Conservation (phyloP, 805 yeast species). For the Ogataea degrootiae region DNA sequence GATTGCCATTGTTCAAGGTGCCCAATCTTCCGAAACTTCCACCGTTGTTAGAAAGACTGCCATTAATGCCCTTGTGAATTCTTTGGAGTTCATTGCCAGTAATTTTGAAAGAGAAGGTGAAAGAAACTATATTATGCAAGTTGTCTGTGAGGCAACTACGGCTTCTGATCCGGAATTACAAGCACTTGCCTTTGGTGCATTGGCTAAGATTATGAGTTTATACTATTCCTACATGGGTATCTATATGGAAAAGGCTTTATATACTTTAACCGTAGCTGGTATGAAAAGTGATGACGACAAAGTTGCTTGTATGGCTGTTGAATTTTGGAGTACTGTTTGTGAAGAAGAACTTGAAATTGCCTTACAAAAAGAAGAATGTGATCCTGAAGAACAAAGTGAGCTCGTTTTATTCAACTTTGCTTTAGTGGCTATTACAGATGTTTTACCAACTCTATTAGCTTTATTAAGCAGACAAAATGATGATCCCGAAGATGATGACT, state of each 20-base stretch:
- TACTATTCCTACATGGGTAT: slow-evolving; percentile 88
- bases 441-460: slow-evolving; percentile 78
- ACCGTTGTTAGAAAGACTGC: slow-evolving; percentile 81
- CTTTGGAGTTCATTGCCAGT: slow-evolving; percentile 80
- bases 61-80: slow-evolving; percentile 83
- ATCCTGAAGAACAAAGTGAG: slow-evolving; percentile 37
- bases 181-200: slow-evolving; percentile 93
- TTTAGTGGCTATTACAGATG: slow-evolving; percentile 73
- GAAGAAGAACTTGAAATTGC: slow-evolving; percentile 90
- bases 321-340: slow-evolving; percentile 99
- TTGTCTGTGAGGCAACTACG: slow-evolving; percentile 98
- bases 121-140: slow-evolving; percentile 96
- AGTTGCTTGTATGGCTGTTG: slow-evolving; percentile 97
- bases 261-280: slow-evolving; percentile 83
- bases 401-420: slow-evolving; percentile 75
- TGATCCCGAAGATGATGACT: slow-evolving; percentile 91
- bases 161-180: slow-evolving; percentile 76
- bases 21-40: slow-evolving; percentile 75
- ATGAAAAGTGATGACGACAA: slow-evolving; percentile 80
- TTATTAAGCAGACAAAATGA: slow-evolving; percentile 86
- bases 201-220: slow-evolving; percentile 84
- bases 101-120: slow-evolving; percentile 93
- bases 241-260: slow-evolving; percentile 96
- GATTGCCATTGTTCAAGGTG: slow-evolving; percentile 96
- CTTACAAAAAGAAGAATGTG: slow-evolving; percentile 59